Evolutionary conservation across 495 filamentous ascomycete species (phyloP).

Genomic region (Penicillium pulvis): DNA sequence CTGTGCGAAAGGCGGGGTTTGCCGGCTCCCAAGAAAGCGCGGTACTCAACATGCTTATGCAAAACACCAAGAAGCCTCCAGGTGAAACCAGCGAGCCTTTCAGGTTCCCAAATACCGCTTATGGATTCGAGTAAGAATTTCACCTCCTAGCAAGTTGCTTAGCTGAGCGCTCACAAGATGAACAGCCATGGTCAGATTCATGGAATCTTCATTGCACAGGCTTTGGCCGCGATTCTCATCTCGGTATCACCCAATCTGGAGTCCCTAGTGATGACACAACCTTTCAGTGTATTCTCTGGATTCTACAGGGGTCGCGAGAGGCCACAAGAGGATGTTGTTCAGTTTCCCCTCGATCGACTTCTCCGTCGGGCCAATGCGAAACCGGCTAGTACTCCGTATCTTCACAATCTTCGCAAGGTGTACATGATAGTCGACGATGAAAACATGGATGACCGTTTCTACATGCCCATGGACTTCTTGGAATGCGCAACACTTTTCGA

Average conservation of each 20-base stretch:
- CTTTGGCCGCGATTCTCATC: conserved; percentile 27
- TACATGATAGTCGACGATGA: conserved; percentile 18
- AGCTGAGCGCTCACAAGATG: too few species aligned
- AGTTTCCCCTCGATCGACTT: conserved; percentile 18
- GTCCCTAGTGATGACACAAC: conserved; percentile 18
- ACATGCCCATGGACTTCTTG: conserved; percentile 14
- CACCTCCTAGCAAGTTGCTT: neutral
- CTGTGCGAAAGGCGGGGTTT: conserved; percentile 22
- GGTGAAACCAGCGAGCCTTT: neutral
- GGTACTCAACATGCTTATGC: conserved; percentile 28
- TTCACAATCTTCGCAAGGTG: conserved; percentile 28
- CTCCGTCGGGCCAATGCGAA: conserved; percentile 17
- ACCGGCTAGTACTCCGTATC: conserved; percentile 13
- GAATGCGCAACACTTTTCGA: conserved; percentile 15
- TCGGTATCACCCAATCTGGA: conserved; percentile 31
- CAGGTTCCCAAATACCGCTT: neutral
- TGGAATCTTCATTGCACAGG: conserved; percentile 24
- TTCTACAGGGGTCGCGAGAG: neutral
- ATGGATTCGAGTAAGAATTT: neutral
- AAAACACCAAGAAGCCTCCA: conserved; percentile 7
- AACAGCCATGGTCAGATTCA: neutral
- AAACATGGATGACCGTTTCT: conserved; percentile 19
- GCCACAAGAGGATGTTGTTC: neutral
- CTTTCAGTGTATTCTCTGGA: conserved; percentile 1
- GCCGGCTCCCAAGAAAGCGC: conserved; percentile 13